These are phyloP conservation scores for Geotrichum histeridarum DNA, from an alignment of 1,139 yeast genomes.

Conservation along the genomic window DNA sequence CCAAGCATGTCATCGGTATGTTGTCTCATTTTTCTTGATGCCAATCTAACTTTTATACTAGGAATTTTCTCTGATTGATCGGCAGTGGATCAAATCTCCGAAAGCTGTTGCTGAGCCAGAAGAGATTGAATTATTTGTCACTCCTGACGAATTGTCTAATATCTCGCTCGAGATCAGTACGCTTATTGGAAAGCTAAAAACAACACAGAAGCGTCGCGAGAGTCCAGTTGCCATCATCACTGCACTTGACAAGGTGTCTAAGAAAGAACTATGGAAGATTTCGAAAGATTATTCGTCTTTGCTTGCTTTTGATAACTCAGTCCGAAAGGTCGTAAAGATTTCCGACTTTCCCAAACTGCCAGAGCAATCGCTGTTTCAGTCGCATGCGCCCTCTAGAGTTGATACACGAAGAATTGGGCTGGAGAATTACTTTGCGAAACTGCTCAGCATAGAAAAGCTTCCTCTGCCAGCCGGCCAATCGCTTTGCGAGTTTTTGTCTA, in stretches of 20 bases:
- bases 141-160: constrained; percentile 63
- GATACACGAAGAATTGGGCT: constrained; percentile 54
- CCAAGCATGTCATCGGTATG: constrained; percentile 8
- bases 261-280: constrained; percentile 68
- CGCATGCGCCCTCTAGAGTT: constrained; percentile 60
- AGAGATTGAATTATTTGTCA: constrained; percentile 45
- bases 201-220: constrained; percentile 39
- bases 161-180: constrained; percentile 58
- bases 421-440: constrained; percentile 53
- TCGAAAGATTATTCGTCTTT: constrained; percentile 57
- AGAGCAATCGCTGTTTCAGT: constrained; percentile 52
- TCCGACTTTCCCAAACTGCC: constrained; percentile 56
- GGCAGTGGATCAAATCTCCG: constrained; percentile 3
- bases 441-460: constrained; percentile 53
- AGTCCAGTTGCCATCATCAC: constrained; percentile 60
- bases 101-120: not conserved
- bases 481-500: constrained; percentile 62
- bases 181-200: constrained; percentile 38
- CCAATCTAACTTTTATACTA: not conserved
- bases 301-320: constrained; percentile 50
- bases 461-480: constrained; percentile 51
- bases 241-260: constrained; percentile 53
- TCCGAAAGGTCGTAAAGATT: constrained; percentile 46
- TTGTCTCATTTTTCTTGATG: not conserved
- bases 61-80: not conserved